A percentile compares a stretch with the other conserved stretches of the same genome.
These are phyloP conservation scores for Candida yuanshanica DNA, from an alignment of 805 yeast species.

Conservation along the genomic window DNA sequence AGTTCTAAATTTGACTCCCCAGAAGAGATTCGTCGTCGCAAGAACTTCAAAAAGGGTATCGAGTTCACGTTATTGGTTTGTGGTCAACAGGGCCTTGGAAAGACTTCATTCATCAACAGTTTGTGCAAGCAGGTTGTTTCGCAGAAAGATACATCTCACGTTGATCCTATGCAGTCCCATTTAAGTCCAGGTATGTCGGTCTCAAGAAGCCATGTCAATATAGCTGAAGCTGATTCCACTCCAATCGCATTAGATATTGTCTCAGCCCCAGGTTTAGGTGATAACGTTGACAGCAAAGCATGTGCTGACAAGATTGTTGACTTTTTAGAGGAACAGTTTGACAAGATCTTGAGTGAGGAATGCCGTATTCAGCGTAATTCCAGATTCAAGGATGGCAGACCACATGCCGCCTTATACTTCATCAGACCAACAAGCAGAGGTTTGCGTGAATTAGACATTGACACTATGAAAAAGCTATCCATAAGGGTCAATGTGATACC, in stretches of 20 bases:
- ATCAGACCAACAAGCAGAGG: conserved; percentile 66
- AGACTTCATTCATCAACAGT: conserved; percentile 66
- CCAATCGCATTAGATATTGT: conserved; percentile 51
- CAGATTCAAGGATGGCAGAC: conserved; percentile 63
- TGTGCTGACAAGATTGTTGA: conserved; percentile 45
- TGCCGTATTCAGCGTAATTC: conserved; percentile 69
- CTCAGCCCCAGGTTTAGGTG: conserved; percentile 77
- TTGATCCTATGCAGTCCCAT: conserved; percentile 30
- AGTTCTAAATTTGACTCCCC: conserved; percentile 17
- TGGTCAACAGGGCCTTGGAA: conserved; percentile 73
- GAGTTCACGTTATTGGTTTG: conserved; percentile 63
- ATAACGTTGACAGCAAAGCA: conserved; percentile 57
- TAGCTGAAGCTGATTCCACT: conserved; percentile 52
- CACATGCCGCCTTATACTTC: conserved; percentile 75
- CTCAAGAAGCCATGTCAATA: conserved; percentile 44
- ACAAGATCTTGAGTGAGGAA: conserved; percentile 68
- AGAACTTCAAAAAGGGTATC: conserved; percentile 56
- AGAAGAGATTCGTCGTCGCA: conserved; percentile 47
- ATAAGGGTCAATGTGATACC: conserved; percentile 79
- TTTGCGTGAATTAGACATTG: conserved; percentile 65
- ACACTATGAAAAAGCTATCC: conserved; percentile 63
- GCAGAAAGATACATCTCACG: conserved; percentile 15
- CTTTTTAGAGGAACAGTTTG: conserved; percentile 67
- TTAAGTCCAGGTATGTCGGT: conserved; percentile 34
- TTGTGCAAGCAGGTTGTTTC: conserved; percentile 49